Conservation (phyloP, 2,329 filamentous ascomycete genomes). For the Blastomyces silverae region DNA sequence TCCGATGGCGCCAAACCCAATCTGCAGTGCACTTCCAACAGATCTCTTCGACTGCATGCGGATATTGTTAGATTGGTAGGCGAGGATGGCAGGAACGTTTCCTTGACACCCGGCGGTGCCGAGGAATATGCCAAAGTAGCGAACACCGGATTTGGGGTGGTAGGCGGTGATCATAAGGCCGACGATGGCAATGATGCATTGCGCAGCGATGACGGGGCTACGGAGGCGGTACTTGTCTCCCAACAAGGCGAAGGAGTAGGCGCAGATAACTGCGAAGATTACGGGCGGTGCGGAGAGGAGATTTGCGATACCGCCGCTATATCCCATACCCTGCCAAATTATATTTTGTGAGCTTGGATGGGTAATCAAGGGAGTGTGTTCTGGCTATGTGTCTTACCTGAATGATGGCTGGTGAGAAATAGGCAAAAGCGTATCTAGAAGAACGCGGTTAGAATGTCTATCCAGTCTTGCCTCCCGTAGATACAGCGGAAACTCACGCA, state of each 20-base stretch:
- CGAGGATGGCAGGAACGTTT: conserved; percentile 63
- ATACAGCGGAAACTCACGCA: conserved; percentile 2
- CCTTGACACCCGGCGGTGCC: conserved; percentile 63
- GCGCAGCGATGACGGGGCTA: conserved; percentile 57
- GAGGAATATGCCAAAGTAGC: conserved; percentile 66
- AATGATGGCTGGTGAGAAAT: conserved; percentile 66
- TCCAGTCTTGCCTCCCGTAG: background rate
- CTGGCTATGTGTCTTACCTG: conserved; percentile 11
- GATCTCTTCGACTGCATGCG: conserved; percentile 69
- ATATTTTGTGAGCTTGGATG: background rate
- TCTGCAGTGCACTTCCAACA: conserved; percentile 63
- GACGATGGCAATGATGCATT: conserved; percentile 57
- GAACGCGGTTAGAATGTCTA: background rate
- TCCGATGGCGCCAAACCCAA: conserved; percentile 65
- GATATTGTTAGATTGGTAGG: conserved; percentile 75
- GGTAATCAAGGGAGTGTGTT: conserved; percentile 10
- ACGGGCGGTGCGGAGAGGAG: conserved; percentile 63
- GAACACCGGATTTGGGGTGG: conserved; percentile 46
- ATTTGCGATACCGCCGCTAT: conserved; percentile 54
- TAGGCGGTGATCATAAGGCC: conserved; percentile 64
- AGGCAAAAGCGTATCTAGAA: conserved; percentile 62
- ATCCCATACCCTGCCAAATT: conserved; percentile 48
- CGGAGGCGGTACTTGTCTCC: conserved; percentile 59
- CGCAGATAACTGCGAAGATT: conserved; percentile 54
- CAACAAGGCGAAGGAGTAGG: conserved; percentile 51